phyloP scores from a whole-genome alignment of 352 stramenopile genomes.

The Phytophthora fragariaefolia region DNA sequence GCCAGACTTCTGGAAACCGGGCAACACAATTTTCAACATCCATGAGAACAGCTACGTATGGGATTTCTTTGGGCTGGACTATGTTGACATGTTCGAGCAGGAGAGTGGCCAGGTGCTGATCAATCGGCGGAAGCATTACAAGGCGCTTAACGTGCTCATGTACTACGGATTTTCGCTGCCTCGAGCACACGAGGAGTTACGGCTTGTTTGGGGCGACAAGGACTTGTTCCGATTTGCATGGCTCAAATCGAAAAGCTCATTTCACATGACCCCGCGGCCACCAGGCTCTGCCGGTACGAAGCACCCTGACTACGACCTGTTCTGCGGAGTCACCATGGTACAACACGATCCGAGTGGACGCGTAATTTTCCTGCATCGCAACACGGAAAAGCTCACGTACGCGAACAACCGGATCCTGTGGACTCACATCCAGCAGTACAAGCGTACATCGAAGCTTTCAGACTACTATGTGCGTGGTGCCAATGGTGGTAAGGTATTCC shows the following conservation, averaged over 20 bases:
- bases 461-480: constrained; percentile 69
- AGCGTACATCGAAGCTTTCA: constrained; percentile 40
- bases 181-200: constrained; percentile 50
- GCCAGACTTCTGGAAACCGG: constrained; percentile 81
- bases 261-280: constrained; percentile 62
- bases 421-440: constrained; percentile 70
- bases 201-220: constrained; percentile 83
- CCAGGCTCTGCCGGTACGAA: constrained; percentile 61
- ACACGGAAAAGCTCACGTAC: constrained; percentile 69
- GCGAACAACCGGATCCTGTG: constrained; percentile 53
- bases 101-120: constrained; percentile 84
- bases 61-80: constrained; percentile 68
- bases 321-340: constrained; percentile 80
- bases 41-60: constrained; percentile 71
- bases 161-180: constrained; percentile 66
- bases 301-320: constrained; percentile 53
- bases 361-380: constrained; percentile 77
- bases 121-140: constrained; percentile 55
- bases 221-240: constrained; percentile 85
- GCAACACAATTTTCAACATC: constrained; percentile 84
- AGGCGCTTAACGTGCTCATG: constrained; percentile 76
- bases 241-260: constrained; percentile 75
- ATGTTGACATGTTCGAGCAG: constrained; percentile 79
- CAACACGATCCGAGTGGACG: constrained; percentile 66
- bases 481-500: constrained; percentile 72